Conservation (phyloP, 768 basidiomycete species). For the Paxillus rubicundulus region DNA sequence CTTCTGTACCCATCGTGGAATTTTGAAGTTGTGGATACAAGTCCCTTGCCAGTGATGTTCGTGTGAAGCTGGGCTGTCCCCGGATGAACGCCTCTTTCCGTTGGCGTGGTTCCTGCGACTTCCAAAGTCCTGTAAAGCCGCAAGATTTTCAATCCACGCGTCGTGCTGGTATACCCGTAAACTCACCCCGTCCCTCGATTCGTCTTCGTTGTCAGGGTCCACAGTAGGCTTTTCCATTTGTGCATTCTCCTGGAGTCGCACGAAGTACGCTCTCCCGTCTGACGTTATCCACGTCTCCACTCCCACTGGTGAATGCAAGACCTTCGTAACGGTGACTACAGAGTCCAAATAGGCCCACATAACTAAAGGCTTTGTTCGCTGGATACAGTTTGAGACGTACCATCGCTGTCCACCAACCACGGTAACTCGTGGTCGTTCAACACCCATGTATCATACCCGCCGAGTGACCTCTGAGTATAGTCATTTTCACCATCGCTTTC, state of each 20-base stretch:
- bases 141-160: conserved; percentile 3
- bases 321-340: conserved; percentile 62
- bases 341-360: neutral
- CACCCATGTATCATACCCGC: conserved; percentile 67
- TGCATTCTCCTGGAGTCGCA: conserved; percentile 51
- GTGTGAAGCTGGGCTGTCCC: conserved; percentile 6
- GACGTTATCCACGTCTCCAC: conserved; percentile 84
- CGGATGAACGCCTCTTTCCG: conserved; percentile 4
- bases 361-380: neutral
- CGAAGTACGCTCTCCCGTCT: conserved; percentile 80
- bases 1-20: conserved; percentile 79
- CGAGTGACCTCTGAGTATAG: conserved; percentile 34
- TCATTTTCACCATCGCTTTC: conserved; percentile 37
- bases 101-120: conserved; percentile 3
- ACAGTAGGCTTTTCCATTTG: conserved; percentile 1
- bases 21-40: conserved; percentile 73
- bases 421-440: conserved; percentile 62
- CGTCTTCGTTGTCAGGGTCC: conserved; percentile 40
- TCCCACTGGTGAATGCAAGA: conserved; percentile 56
- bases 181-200: conserved; percentile 47
- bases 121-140: conserved; percentile 9
- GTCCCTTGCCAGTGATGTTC: conserved; percentile 64
- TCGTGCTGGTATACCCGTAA: neutral
- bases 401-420: conserved; percentile 75
- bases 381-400: conserved; percentile 37